Evolutionary conservation across 495 filamentous ascomycete genomes (phyloP), one percentile per base, ranked within the genome.

Genomic region (Penicillium pancosmium): DNA sequence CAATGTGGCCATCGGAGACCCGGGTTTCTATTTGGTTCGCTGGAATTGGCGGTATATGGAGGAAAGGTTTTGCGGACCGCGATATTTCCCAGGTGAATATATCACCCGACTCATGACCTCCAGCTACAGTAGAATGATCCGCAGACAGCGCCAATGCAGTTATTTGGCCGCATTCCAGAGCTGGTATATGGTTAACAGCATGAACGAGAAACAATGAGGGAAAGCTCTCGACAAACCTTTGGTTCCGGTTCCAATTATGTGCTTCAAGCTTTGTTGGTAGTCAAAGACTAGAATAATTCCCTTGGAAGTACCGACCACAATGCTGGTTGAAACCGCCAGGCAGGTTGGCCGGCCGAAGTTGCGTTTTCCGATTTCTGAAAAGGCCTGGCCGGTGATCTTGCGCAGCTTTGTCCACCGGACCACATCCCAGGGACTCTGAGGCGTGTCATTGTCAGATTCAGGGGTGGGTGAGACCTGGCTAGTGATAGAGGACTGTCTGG

Each of bases 41-140:
- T 44, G 90, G 84, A 11, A 96, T 76, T 33, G 92, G 91, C 9
- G 88, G 85, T 16, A 99, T 92, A 48, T 90, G 88, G 35, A 99
- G 83, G 65, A 99, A 99, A 3, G 93, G 94, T 43, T 87, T 83
- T 4, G 91, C 86, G 23, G 89, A 84, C 47, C 87, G 82, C 18
- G 86, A 83, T 25, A 94, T 86, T 67, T 99, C 94, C 94, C 94
- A 99, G 2, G 93, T 98, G 64, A 97, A 99, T 16, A 99, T 97
- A 69, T 87, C 86, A 13, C 94, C 94, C 60, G 86, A 90, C 12
- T 86, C 86, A 82, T 99, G 94, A 3, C 94, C 94, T 46, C 86
- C 89, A 34, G 91, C 94, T 64, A 98, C 81, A 15, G 92, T 97
- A 7, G 90, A 87, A 72, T 97, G 90, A 66, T 99, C 94, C 46